Base-by-base conservation (phyloP, 257 asterid genomes). In the Hygrophila difformis region DNA sequence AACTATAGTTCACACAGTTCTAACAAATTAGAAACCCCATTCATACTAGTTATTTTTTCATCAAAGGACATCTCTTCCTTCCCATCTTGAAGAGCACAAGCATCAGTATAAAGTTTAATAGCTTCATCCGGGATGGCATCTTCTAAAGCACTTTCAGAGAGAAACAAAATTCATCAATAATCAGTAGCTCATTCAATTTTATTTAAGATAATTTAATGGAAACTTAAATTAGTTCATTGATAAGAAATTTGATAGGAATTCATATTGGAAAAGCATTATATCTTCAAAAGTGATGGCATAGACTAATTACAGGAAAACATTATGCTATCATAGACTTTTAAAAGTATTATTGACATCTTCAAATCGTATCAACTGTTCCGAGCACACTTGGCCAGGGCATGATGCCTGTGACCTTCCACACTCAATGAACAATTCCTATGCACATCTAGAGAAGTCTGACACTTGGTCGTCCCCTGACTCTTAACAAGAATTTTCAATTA, bases 41-140 rank as follows among this genome's bases (percentile, higher is more conserved):
- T n/a, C n/a, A n/a, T n/a, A n/a, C n/a, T n/a, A n/a, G n/a, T n/a
- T n/a, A n/a, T n/a, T n/a, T n/a, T 15, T 5, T 2, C 47, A 81
- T 91, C 99, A 68, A 86, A 85, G 46, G 99, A 74, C 99, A 91
- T 91, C 47, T 82, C 95, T 62, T 77, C 99, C 83, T 82, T 91
- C 43, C 88, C 96, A 31, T 91, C 96, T 13, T 91, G 93, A 58
- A 47, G 44, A 34, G 60, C 71, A 66, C 95, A 77, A 53, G 99
- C 92, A 67, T 83, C 95, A 42, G 56, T 72, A 58, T 82, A 91
- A 44, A 91, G 77, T 77, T 64, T 81, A 51, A 91, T 74, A 61
- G 99, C 95, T 65, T 76, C 87, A 23, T 82, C 86, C 23, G 99
- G 99, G 8, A 55, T 57, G 7, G 80, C 59, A 21, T 86, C 98